Conservation (phyloP, 2,329 filamentous ascomycete species). For the Botrytis squamosa region DNA sequence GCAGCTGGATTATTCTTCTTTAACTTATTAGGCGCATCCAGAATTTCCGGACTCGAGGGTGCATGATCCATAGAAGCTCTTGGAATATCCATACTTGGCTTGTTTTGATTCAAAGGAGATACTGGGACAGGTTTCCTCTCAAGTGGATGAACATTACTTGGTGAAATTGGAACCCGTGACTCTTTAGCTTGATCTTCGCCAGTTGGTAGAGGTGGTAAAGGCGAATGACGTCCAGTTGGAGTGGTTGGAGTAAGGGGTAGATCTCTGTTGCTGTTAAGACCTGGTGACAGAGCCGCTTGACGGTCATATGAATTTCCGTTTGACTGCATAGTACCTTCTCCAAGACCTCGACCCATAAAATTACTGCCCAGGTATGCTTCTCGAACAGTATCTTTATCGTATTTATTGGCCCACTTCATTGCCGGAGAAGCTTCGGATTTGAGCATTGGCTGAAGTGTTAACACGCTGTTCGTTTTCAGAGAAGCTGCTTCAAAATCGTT, state of each 20-base stretch:
- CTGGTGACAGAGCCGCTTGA: conserved; percentile 30
- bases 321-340: conserved; percentile 47
- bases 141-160: conserved; percentile 24
- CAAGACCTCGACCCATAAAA: conserved; percentile 66
- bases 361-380: conserved; percentile 79
- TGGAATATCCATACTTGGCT: conserved; percentile 29
- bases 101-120: conserved; percentile 23
- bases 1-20: conserved; percentile 47
- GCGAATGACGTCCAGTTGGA: conserved; percentile 22
- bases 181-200: conserved; percentile 40
- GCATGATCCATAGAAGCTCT: conserved; percentile 32
- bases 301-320: conserved; percentile 38
- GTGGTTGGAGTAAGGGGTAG: conserved; percentile 44
- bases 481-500: conserved; percentile 56
- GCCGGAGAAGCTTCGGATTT: conserved; percentile 86
- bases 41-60: conserved; percentile 46
- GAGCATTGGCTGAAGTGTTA: conserved; percentile 83
- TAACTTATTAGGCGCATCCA: conserved; percentile 51
- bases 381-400: conserved; percentile 84
- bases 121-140: conserved; percentile 26
- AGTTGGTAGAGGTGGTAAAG: conserved; percentile 26
- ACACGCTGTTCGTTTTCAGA: conserved; percentile 82
- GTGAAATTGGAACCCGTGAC: conserved; percentile 33
- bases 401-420: conserved; percentile 95
- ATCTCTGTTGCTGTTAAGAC: conserved; percentile 29